Evolutionary conservation across 768 basidiomycete species (phyloP).

Genomic region (Macrocybe gigantea): DNA sequence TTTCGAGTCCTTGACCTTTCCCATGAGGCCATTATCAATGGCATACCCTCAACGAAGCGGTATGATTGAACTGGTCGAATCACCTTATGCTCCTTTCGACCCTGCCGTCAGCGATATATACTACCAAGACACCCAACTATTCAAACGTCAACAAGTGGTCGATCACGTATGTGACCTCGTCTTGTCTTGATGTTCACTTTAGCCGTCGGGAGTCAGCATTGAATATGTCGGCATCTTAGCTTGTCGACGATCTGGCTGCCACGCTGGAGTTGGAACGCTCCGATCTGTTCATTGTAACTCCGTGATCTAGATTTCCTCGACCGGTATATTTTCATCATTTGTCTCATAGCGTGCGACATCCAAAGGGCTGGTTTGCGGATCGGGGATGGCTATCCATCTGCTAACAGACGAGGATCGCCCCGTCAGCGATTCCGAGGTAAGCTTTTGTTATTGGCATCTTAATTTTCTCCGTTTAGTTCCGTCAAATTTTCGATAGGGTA

Average conservation of each 20-base stretch:
- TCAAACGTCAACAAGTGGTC: conserved; percentile 71
- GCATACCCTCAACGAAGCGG: conserved; percentile 62
- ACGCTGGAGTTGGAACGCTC: conserved; percentile 68
- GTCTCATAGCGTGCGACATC: conserved; percentile 72
- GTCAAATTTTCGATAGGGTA: conserved; percentile 39
- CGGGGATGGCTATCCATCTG: conserved; percentile 53
- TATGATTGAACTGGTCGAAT: conserved; percentile 13
- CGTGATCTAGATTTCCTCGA: neutral
- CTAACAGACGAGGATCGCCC: conserved; percentile 44
- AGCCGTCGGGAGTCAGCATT: too few species aligned
- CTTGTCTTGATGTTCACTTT: neutral
- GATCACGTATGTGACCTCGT: conserved; percentile 49
- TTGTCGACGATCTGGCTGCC: conserved; percentile 87
- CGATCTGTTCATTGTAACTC: conserved; percentile 72
- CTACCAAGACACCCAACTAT: conserved; percentile 79
- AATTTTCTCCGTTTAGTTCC: neutral
- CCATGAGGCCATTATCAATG: conserved; percentile 58
- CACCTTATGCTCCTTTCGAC: conserved; percentile 5
- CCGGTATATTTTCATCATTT: conserved; percentile 2
- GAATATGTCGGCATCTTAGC: conserved; percentile 30
- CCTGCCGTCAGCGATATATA: conserved; percentile 66
- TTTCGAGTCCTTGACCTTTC: conserved; percentile 60
- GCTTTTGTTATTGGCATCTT: neutral
- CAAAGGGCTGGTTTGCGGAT: conserved; percentile 82
- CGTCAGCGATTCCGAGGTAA: conserved; percentile 55